These are phyloP conservation scores for Phytophthora capsici DNA, from an alignment of 352 stramenopile species.

Conservation along the genomic window DNA sequence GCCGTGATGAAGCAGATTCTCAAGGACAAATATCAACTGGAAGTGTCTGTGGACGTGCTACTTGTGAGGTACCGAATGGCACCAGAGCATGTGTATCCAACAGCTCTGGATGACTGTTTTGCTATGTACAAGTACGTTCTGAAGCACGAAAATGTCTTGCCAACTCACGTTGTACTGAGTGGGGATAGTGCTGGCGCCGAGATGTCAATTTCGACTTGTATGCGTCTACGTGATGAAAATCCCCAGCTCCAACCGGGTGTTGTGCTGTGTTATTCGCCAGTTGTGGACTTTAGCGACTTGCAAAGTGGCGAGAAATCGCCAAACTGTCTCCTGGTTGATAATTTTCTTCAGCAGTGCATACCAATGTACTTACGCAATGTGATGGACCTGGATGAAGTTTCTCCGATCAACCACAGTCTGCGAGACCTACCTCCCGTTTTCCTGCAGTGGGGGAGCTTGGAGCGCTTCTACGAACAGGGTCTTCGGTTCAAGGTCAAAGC, in stretches of 20 bases:
- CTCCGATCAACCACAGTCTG: constrained; percentile 45
- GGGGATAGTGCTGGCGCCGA: constrained; percentile 58
- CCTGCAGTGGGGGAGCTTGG: constrained; percentile 37
- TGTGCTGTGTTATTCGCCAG: constrained; percentile 32
- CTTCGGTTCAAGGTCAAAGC: constrained; percentile 37
- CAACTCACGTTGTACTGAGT: constrained; percentile 40
- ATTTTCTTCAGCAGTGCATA: constrained; percentile 32
- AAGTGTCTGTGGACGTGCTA: constrained; percentile 46
- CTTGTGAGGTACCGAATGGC: constrained; percentile 67
- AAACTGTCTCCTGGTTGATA: constrained; percentile 29
- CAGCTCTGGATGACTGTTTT: constrained; percentile 46
- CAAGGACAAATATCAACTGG: constrained; percentile 16
- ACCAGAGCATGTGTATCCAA: constrained; percentile 45
- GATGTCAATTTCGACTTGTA: constrained; percentile 42
- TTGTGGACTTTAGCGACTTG: constrained; percentile 30
- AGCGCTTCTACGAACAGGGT: constrained; percentile 40
- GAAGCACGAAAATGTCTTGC: constrained; percentile 26
- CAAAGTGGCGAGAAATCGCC: constrained; percentile 26
- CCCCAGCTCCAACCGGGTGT: constrained; percentile 24
- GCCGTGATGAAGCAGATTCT: constrained; percentile 29
- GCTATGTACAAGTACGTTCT: constrained; percentile 53
- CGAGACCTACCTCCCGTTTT: constrained; percentile 39
- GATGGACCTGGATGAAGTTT: constrained; percentile 30
- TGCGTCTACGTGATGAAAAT: constrained; percentile 31
- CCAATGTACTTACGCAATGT: constrained; percentile 22